phyloP scores from a whole-genome alignment of 2,329 filamentous ascomycete genomes.

The Nemania diffusa region DNA sequence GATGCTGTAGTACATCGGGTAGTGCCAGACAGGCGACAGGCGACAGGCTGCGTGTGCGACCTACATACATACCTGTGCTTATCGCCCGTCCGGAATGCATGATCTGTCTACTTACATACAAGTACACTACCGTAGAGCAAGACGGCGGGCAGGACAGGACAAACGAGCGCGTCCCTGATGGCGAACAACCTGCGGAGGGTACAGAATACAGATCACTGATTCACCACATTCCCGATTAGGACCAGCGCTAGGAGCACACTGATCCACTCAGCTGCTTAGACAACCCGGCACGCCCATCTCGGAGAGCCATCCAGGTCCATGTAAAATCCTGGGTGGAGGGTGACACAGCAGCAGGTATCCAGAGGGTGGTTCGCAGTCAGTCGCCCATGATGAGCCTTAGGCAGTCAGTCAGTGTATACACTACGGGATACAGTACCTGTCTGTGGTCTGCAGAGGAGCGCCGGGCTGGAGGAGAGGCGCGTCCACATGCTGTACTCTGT shows the following conservation, averaged over 20 bases:
- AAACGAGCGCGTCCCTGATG: slow-evolving; percentile 38
- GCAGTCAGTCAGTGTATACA: background rate
- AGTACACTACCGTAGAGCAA: slow-evolving; percentile 3
- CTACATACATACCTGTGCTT: slow-evolving; percentile 26
- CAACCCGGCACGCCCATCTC: slow-evolving; percentile 44
- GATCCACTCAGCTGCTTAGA: slow-evolving; percentile 42
- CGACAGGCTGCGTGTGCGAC: slow-evolving; percentile 31
- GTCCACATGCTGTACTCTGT: slow-evolving; percentile 3
- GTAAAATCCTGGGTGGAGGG: slow-evolving; percentile 43
- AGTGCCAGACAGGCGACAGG: too few species aligned
- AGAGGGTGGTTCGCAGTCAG: slow-evolving; percentile 37
- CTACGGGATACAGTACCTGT: background rate
- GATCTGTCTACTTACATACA: slow-evolving; percentile 33
- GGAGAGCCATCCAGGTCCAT: slow-evolving; percentile 40
- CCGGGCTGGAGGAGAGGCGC: slow-evolving; percentile 21
- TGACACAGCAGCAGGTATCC: slow-evolving; percentile 43
- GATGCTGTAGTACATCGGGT: slow-evolving; percentile 31
- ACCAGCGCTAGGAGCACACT: slow-evolving; percentile 46
- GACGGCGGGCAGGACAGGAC: slow-evolving; percentile 31
- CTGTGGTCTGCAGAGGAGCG: slow-evolving; percentile 21
- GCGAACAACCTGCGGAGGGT: slow-evolving; percentile 42
- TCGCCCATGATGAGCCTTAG: too few species aligned
- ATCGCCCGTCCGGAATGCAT: slow-evolving; percentile 37
- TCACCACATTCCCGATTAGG: slow-evolving; percentile 50
- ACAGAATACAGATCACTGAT: slow-evolving; percentile 43